Conservation (phyloP, 2,329 filamentous ascomycete species). For the Sarocladiaceae sp. region DNA sequence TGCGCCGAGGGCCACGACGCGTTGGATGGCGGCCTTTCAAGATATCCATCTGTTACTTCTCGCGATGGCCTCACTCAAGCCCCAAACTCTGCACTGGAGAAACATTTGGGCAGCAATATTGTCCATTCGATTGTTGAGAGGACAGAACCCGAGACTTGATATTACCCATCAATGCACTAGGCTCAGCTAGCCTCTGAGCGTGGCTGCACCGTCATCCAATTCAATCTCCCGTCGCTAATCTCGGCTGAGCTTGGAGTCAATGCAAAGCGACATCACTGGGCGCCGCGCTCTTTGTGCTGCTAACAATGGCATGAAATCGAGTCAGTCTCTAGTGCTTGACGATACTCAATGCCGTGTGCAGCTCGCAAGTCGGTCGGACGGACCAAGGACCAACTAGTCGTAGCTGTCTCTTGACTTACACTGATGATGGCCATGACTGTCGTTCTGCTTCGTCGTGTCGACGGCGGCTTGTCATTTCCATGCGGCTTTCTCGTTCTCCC, state of each 20-base stretch:
- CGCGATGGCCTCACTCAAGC: slow-evolving; percentile 5
- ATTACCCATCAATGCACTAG: no score
- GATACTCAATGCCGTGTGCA: slow-evolving; percentile 1
- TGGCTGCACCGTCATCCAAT: slow-evolving; percentile 4
- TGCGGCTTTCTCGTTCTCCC: background rate
- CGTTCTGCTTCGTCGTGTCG: no score
- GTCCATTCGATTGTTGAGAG: background rate
- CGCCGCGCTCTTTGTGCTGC: background rate
- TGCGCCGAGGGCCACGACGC: background rate
- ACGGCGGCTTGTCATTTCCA: background rate
- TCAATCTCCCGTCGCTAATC: slow-evolving; percentile 9
- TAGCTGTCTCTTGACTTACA: no score
- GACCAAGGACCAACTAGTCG: no score
- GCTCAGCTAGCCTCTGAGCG: background rate
- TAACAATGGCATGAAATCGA: background rate
- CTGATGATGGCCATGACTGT: no score
- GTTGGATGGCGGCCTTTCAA: background rate
- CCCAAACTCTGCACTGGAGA: no score
- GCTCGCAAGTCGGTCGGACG: no score
- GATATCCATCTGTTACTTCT: background rate
- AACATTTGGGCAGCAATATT: no score
- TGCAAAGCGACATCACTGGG: slow-evolving; percentile 7
- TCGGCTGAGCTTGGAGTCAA: slow-evolving; percentile 9
- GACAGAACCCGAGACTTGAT: background rate
- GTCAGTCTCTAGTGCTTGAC: background rate